Evolutionary conservation across 2,329 filamentous ascomycete species (phyloP), one percentile per base, ranked within the genome.

Genomic region (Amylocarpus encephaloides): DNA sequence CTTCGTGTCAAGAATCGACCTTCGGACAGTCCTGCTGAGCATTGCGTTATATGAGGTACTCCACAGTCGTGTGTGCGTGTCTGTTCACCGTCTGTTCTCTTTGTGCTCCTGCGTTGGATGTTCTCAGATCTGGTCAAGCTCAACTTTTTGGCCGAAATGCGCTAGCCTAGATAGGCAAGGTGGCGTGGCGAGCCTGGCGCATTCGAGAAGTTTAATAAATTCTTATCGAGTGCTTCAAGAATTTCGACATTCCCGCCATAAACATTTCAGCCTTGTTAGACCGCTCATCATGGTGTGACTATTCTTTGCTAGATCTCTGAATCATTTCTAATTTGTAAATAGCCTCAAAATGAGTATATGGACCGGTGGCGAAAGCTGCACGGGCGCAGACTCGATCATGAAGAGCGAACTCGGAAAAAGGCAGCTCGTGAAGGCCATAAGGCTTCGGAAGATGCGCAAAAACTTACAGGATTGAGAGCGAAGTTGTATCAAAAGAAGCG

Each of bases 401-500:
- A 64, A 41, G 93, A 98, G 74, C 85, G 91, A 59, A 74, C 76
- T 52, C 87, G 93, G 64, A 98, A 98, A 78, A 82, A 84, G 62
- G 75, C 81, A 56, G 93, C 93, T 53, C 85, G 93, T 73, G 88
- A 95, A 74, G 85, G 82, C 53, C 92, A 98, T 77, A 84, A 91
- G 72, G 82, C 82, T 50, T 93, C 87, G 45, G 79, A 93, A 66
- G 85, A 95, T 73, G 90, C 93, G 19, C 92, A 97, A 76, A 95
- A 93, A 70, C 78, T 96, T 65, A 85, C 87, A 55, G 93, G 93
- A 58, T 81, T 97, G 62, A 79, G 89, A 56, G 93, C 93, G 61
- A 98, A 98, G 78, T 76, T 95, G 64, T 85, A 93, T 74, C 86
- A 92, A 70, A 85, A 97, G 80, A 89, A 91, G 77, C 82, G 93